Percentiles rank a stretch among this genome's conserved stretches.
Conservation (phyloP, 148 eudicot species). For the Fagopyrum tataricum region DNA sequence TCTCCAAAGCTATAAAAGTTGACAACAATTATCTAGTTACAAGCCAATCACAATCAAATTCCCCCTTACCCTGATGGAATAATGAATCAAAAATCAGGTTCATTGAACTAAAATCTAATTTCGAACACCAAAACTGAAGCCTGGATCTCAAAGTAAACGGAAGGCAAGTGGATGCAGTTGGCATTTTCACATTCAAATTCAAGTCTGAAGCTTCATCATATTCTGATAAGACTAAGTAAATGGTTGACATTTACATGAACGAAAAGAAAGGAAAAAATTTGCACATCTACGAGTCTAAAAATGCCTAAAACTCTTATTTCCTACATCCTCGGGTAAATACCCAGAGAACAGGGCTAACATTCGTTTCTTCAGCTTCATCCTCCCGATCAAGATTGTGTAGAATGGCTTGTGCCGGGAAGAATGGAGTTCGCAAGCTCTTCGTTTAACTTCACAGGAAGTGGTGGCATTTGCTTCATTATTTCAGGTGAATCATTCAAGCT, state of each 20-base stretch:
- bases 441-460: constrained; percentile 77
- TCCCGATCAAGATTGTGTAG: not conserved
- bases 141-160: too few species aligned
- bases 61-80: too few species aligned
- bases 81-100: too few species aligned
- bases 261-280: not conserved
- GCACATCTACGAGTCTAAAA: not conserved
- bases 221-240: not conserved
- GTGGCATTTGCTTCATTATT: constrained; percentile 96
- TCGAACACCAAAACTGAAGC: too few species aligned
- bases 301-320: not conserved
- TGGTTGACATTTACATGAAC: not conserved
- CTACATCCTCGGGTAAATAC: not conserved
- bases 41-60: too few species aligned
- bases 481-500: constrained; percentile 79
- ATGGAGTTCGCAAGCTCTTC: constrained; percentile 71
- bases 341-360: not conserved
- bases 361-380: not conserved
- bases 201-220: not conserved
- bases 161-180: too few species aligned
- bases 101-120: too few species aligned
- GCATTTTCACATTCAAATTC: too few species aligned
- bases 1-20: too few species aligned
- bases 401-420: constrained; percentile 50
- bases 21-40: too few species aligned